A percentile compares a stretch with the other conserved stretches of the same genome.
phyloP scores from a whole-genome alignment of 257 asterid genomes.

The Linderniella brevidens region DNA sequence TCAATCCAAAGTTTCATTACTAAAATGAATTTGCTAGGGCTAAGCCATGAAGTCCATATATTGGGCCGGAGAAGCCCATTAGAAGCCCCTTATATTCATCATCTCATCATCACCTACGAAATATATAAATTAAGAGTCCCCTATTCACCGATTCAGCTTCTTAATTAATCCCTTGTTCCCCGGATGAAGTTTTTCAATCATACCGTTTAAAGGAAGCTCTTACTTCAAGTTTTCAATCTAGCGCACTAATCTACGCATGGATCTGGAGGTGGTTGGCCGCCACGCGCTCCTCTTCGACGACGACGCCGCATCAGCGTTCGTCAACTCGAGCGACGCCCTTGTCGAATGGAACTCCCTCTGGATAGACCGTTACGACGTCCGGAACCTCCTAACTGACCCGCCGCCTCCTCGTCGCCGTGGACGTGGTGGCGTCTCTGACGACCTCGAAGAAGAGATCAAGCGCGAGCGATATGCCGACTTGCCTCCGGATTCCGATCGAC shows the following conservation, averaged over 20 bases:
- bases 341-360: conserved; percentile 86
- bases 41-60: too few relatives aligned
- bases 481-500: conserved; percentile 30
- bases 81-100: too few relatives aligned
- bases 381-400: conserved; percentile 77
- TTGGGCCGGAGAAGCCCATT: too few relatives aligned
- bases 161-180: too few relatives aligned
- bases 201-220: conserved; percentile 6
- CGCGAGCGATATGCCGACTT: conserved; percentile 77
- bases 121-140: too few relatives aligned
- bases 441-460: conserved; percentile 38
- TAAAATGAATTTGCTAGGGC: too few relatives aligned
- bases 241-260: conserved; percentile 17
- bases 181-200: too few relatives aligned
- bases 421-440: not conserved
- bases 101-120: too few relatives aligned
- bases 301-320: conserved; percentile 67
- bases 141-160: too few relatives aligned
- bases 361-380: conserved; percentile 95
- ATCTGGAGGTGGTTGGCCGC: conserved; percentile 72
- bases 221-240: too few relatives aligned
- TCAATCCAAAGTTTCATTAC: too few relatives aligned
- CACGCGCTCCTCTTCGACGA: conserved; percentile 82
- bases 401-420: conserved; percentile 61
- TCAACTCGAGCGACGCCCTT: conserved; percentile 74